Conservation (phyloP, 345 rosid species). For the Camelina laxa region DNA sequence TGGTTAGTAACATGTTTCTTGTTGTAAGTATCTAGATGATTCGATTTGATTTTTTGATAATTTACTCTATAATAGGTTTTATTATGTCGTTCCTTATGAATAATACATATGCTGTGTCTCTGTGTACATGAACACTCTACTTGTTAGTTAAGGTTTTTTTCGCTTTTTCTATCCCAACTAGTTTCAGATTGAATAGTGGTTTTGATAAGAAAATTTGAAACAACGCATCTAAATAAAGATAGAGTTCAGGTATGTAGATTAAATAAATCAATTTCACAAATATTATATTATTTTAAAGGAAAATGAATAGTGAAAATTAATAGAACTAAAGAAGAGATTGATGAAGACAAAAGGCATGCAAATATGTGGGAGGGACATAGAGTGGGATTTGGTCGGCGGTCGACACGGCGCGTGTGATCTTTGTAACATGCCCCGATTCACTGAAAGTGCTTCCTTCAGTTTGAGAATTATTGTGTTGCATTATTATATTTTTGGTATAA, state of each 20-base stretch:
- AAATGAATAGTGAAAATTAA: not conserved
- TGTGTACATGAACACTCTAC: slow-evolving; percentile 24
- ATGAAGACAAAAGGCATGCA: slow-evolving; percentile 36
- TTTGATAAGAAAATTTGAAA: slow-evolving; percentile 38
- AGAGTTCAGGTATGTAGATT: slow-evolving; percentile 30
- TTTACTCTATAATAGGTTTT: slow-evolving; percentile 16
- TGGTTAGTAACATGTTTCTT: slow-evolving; percentile 42
- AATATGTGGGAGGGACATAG: slow-evolving; percentile 34
- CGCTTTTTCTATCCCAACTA: not conserved
- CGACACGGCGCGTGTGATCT: slow-evolving; percentile 43
- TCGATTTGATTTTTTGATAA: slow-evolving; percentile 24
- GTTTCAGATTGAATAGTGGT: slow-evolving; percentile 29
- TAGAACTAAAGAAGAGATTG: not conserved
- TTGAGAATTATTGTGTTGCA: slow-evolving; percentile 22
- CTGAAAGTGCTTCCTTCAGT: slow-evolving; percentile 35
- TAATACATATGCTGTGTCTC: slow-evolving; percentile 17
- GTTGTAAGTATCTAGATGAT: slow-evolving; percentile 34
- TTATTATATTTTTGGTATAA: not conserved
- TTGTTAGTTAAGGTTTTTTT: not conserved
- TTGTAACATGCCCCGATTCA: slow-evolving; percentile 44
- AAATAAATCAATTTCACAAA: not conserved
- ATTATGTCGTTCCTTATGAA: not conserved
- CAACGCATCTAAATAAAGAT: slow-evolving; percentile 21
- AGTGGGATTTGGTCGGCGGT: slow-evolving; percentile 45
- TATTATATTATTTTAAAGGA: not conserved